Base-by-base conservation (phyloP, 164 flowering plant species). In the Euptelea pleiosperma region DNA sequence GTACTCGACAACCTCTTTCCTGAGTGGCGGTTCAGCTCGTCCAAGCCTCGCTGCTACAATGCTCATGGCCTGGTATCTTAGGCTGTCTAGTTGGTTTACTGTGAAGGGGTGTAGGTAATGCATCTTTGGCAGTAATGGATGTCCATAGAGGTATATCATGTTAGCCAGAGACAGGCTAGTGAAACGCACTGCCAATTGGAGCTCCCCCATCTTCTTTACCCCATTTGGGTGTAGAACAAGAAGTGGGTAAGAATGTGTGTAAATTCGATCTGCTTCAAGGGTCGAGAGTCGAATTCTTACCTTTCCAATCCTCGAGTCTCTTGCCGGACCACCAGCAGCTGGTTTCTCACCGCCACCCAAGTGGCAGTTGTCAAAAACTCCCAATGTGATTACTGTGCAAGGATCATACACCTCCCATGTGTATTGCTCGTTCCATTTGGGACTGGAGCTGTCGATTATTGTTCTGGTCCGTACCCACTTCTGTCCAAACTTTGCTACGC, bases 391-490 rank as follows among this genome's bases (percentile, higher is more conserved):
- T 49, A 83, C 92, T 0, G 92, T 86, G 70, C 85, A 83, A 28
- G 89, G 89, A 42, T 85, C 91, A 44, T 81, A 81, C 3, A 85
- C 91, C 61, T 82, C 86, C 92, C 89, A 86, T 1, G 84, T 77
- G 63, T 81, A 81, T 41, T 85, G 86, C 65, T 82, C 87, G 25
- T 80, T 81, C 87, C 87, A 81, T 43, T 74, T 80, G 0, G 91
- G 91, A 34, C 62, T 75, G 40, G 60, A 72, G 61, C 70, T 83
- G 19, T 76, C 82, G 10, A 77, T 52, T 40, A 83, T 72, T 0
- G 91, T 85, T 63, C 91, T 74, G 1, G 92, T 86, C 22, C 92
- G 61, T 1, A 86, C 87, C 96, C 96, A 89, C 60, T 89, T 89
- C 60, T 70, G 87, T 6, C 96, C 96, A 44, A 78, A 88, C 64